Percentiles rank a stretch among this genome's conserved stretches.
These are phyloP conservation scores for Candida caryicola DNA, from an alignment of 805 yeast genomes.

Conservation along the genomic window DNA sequence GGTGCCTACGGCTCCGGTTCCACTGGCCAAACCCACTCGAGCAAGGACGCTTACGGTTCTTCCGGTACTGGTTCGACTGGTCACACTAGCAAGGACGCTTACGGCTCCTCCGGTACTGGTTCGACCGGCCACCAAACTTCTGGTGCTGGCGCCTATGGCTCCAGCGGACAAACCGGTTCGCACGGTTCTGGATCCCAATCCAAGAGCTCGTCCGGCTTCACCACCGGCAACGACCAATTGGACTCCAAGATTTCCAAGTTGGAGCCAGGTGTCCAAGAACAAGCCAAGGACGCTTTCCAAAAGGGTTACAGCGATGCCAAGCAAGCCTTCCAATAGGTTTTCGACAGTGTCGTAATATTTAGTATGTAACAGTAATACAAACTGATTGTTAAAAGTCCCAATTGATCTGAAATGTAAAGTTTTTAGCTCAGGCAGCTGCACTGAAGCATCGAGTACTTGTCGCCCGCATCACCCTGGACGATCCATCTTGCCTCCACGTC, in stretches of 20 bases:
- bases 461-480: constrained; percentile 47
- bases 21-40: no score
- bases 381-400: no score
- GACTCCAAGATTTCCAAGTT: constrained; percentile 34
- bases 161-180: constrained; percentile 3
- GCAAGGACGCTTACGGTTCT: constrained; percentile 15
- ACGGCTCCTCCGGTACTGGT: not conserved
- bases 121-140: constrained; percentile 8
- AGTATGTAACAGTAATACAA: no score
- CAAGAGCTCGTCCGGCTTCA: constrained; percentile 18
- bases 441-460: constrained; percentile 58
- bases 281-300: constrained; percentile 41
- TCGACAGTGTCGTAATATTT: no score
- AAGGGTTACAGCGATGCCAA: constrained; percentile 40
- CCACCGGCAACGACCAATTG: constrained; percentile 36
- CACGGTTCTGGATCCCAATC: constrained; percentile 6
- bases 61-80: not conserved
- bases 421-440: constrained; percentile 64
- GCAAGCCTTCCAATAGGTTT: constrained; percentile 22
- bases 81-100: constrained; percentile 6
- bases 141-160: constrained; percentile 10
- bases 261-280: constrained; percentile 32
- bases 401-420: not conserved
- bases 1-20: no score
- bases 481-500: constrained; percentile 59